Evolutionary conservation across 2,329 filamentous ascomycete species (phyloP), one percentile per base, ranked within the genome.

Genomic region (Cadophora sp.): DNA sequence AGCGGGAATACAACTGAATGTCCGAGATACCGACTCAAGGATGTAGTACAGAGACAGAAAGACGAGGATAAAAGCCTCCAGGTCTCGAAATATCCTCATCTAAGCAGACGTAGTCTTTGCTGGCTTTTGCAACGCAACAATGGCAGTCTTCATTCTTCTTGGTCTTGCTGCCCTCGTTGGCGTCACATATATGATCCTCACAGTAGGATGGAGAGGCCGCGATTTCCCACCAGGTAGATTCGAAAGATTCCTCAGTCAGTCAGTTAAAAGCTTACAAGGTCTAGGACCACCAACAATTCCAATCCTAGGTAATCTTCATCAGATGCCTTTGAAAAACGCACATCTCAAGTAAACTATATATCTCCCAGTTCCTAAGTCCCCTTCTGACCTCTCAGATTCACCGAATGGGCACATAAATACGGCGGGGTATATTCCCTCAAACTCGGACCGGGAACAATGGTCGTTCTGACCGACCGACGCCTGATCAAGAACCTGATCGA

Each of bases 381-480:
- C 11, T 6, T 39, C 11, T 27, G 66, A 11, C 24, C 39, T 22
- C 43, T 22, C 61, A 82, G 78, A 70, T 81, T 83, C 69, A 79
- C 78, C 16, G 73, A 83, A 76, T 82, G 81, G 80, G 78, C 81
- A 0, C 73, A 77, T 20, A 62, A 74, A 20, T 83, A 83, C 66
- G 82, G 82, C n/a, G 77, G 76, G 0, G 74, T 84, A 18, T 83
- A 75, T 53, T 66, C 66, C 3, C 64, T 73, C 27, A 73, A 71
- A 62, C 47, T 73, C 18, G 70, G 70, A 0, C 33, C 70, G 1
- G 64, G 36, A 5, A 73, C 65, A 0, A 51, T 59, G 22, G 43
- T 72, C 22, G 68, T 73, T 1, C 50, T 72, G 22, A 68, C 59
- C 2, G 62, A 65, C 24, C 63, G 59, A 1, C 48, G 63, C 3